A percentile compares a stretch with the other conserved stretches of the same genome.
These are phyloP conservation scores for Psilocybe subaeruginosa DNA, from an alignment of 768 basidiomycete species.

Conservation along the genomic window DNA sequence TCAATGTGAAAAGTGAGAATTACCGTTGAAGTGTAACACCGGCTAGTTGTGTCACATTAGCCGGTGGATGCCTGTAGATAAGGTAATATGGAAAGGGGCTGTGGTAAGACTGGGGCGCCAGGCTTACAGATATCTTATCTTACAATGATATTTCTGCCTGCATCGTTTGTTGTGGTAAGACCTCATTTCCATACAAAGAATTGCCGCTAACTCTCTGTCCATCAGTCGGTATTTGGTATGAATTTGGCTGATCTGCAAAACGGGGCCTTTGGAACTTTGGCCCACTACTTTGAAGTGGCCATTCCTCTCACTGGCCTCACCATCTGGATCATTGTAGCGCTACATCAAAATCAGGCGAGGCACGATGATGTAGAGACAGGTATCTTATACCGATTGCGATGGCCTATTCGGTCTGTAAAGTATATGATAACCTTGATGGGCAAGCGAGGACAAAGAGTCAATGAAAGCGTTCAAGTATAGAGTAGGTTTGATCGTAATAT, in stretches of 20 bases:
- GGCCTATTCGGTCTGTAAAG: constrained; percentile 13
- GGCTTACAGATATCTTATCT: constrained; percentile 51
- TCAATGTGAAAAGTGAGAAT: no score
- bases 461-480: background rate
- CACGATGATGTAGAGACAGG: background rate
- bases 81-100: no score
- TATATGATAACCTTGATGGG: background rate
- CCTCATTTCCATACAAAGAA: background rate
- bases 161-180: constrained; percentile 41
- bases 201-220: background rate
- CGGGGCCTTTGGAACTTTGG: constrained; percentile 30
- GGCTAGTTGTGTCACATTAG: no score
- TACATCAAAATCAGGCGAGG: constrained; percentile 30
- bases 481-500: no score
- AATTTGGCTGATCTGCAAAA: constrained; percentile 41
- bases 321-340: constrained; percentile 46
- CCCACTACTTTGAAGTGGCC: constrained; percentile 39
- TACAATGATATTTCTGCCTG: constrained; percentile 56
- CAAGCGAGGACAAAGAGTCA: constrained; percentile 5
- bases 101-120: no score
- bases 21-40: no score
- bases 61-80: no score
- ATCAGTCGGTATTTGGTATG: constrained; percentile 52
- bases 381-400: constrained; percentile 11
- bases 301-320: constrained; percentile 44